Conservation (phyloP, 345 rosid genomes). For the Boechera retrofracta region DNA sequence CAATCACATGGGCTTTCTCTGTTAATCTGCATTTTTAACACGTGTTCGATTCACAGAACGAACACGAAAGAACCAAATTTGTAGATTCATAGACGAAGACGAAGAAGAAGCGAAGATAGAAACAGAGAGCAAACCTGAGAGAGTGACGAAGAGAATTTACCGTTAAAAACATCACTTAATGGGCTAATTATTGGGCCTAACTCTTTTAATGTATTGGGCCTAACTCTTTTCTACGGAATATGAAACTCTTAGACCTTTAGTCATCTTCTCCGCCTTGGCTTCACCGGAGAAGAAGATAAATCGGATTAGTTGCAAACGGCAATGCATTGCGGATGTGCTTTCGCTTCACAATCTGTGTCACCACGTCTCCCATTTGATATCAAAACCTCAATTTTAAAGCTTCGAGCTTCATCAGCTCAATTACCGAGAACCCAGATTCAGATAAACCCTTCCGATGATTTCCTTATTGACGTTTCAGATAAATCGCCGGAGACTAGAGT, state of each 20-base stretch:
- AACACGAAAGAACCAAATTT: slow-evolving; percentile 10
- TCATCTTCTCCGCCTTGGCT: slow-evolving; percentile 40
- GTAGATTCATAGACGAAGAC: not conserved
- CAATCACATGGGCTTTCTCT: not conserved
- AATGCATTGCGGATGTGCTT: slow-evolving; percentile 43
- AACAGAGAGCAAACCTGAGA: not conserved
- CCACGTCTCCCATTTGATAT: slow-evolving; percentile 29
- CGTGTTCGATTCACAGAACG: not conserved
- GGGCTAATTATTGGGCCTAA: slow-evolving; percentile 8
- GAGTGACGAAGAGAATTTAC: not conserved
- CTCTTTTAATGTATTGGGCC: slow-evolving; percentile 17
- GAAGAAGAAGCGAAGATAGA: slow-evolving; percentile 14
- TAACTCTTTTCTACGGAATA: not conserved
- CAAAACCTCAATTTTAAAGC: slow-evolving; percentile 25
- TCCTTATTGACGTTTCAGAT: slow-evolving; percentile 18
- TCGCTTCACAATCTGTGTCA: slow-evolving; percentile 24
- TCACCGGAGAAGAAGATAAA: slow-evolving; percentile 35
- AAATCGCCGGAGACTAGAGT: slow-evolving; percentile 25
- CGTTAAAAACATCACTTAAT: not conserved
- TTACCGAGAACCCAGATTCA: slow-evolving; percentile 36
- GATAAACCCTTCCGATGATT: slow-evolving; percentile 21
- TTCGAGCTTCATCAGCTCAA: slow-evolving; percentile 38
- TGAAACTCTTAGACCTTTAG: not conserved
- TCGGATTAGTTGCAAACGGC: slow-evolving; percentile 40
- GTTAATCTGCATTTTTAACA: not conserved